Percentiles rank a stretch among this genome's conserved stretches.
Evolutionary conservation across 2,329 filamentous ascomycete species (phyloP).

Genomic region (Fusarium pseudoanthophilum): DNA sequence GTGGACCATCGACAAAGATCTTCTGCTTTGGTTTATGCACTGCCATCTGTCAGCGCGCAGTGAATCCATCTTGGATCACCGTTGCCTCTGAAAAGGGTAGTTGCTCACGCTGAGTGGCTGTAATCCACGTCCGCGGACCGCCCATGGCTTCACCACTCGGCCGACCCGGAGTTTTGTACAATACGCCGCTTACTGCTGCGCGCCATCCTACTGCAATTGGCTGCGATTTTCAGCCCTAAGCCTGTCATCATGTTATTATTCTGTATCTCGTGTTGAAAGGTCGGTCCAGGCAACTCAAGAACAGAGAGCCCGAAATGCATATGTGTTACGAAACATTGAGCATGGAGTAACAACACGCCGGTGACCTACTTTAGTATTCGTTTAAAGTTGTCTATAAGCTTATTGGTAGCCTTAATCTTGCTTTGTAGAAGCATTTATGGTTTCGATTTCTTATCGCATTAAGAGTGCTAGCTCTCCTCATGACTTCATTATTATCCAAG

Average conservation of each 20-base stretch:
- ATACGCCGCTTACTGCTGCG: not conserved
- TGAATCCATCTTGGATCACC: constrained; percentile 19
- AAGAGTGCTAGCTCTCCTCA: not conserved
- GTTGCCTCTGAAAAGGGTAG: not conserved
- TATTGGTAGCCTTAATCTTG: not conserved
- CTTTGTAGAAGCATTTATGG: not conserved
- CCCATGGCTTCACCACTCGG: constrained; percentile 10
- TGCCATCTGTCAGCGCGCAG: constrained; percentile 28
- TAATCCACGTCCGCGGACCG: not conserved
- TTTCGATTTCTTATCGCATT: not conserved
- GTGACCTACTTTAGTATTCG: not conserved
- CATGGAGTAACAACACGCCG: not conserved
- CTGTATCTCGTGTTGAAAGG: not conserved
- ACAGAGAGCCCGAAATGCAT: not conserved
- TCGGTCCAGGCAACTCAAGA: not conserved
- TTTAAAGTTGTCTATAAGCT: not conserved
- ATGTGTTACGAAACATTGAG: not conserved
- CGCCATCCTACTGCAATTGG: not conserved
- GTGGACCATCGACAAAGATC: not conserved
- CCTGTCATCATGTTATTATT: not conserved
- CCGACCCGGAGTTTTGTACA: constrained; percentile 8
- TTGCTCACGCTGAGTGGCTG: constrained; percentile 9
- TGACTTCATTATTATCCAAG: not conserved
- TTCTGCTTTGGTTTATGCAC: constrained; percentile 7
- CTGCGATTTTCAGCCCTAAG: constrained; percentile 4